Percentiles rank a stretch among this genome's conserved stretches.
Evolutionary conservation across 2,329 filamentous ascomycete genomes (phyloP).

Genomic region (Neonectria neomacrospora): DNA sequence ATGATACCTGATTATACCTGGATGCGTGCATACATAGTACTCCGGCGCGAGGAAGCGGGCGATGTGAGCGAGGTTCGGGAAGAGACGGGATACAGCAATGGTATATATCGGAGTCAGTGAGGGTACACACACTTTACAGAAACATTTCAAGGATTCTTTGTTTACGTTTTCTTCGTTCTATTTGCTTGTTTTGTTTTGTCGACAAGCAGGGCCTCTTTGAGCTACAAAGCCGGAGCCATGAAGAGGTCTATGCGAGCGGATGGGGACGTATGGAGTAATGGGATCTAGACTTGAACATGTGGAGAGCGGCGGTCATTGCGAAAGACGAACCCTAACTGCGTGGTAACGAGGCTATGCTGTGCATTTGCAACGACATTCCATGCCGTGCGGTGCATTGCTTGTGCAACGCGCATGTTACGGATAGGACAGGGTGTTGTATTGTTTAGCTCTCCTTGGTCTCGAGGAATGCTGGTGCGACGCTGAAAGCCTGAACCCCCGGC

Average conservation of each 20-base stretch:
- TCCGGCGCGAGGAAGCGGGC: constrained; percentile 33
- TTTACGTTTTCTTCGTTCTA: background rate
- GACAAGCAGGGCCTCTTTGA: constrained; percentile 5
- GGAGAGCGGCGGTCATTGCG: constrained; percentile 27
- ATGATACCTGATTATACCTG: constrained; percentile 43
- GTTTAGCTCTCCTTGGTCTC: constrained; percentile 10
- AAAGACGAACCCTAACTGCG: background rate
- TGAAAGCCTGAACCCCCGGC: constrained; percentile 3
- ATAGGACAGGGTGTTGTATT: constrained; percentile 1
- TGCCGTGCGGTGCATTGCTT: constrained; percentile 9
- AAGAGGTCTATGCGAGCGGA: constrained; percentile 31
- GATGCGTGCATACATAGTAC: constrained; percentile 31
- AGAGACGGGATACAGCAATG: constrained; percentile 30
- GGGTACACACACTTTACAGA: constrained; percentile 19
- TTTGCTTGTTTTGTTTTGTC: constrained; percentile 8
- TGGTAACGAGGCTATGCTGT: constrained; percentile 24
- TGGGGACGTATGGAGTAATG: constrained; percentile 9
- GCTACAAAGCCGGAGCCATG: constrained; percentile 26
- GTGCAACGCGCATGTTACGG: constrained; percentile 20
- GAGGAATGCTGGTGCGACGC: constrained; percentile 22
- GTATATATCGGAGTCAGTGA: constrained; percentile 35
- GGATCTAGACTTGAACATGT: constrained; percentile 34
- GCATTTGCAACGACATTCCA: constrained; percentile 33
- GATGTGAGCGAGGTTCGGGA: constrained; percentile 14
- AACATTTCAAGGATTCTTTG: constrained; percentile 11